Evolutionary conservation across 75 land plant species (phyloP), one percentile per base, ranked within the genome.

Genomic region (Picea sitchensis): DNA sequence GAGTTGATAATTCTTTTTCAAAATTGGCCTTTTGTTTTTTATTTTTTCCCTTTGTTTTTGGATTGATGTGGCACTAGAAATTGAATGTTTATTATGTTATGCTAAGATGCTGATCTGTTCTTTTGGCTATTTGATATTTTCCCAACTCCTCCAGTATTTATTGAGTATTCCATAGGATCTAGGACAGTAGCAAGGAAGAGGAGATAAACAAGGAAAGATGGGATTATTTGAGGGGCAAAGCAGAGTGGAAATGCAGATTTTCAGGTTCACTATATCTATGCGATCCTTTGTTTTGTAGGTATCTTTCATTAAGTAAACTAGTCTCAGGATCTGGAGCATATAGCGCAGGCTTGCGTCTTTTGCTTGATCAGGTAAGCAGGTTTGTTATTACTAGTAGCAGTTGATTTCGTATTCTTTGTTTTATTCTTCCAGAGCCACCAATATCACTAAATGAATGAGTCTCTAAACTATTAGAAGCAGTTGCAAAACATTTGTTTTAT

Each of bases 311-410:
- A 80, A 94, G 91, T 81, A 89, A 88, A 80, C 61, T 92, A 77
- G 86, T 96, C 9, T 90, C 88, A 17, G 23, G 84, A 31, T 68
- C 83, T 58, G 99, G 99, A 76, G 88, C 86, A 34, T 69, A 88
- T 12, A 95, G 89, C 77, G 92, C 93, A 64, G 82, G 89, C 58
- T 12, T 92, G 56, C 92, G 95, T 32, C 98, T 96, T 86, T 59
- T 91, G 62, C 92, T 95, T 80, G 99, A 96, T 81, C 98, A 96
- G 98, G 99, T 96, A 56, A 31, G 38, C n/a, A 56, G 36, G 15
- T 18, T 58, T 59, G 54, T 69, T 57, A 63, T 13, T 34, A 44
- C 20, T 80, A 20, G 8, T 59, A 67, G 59, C 17, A 51, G 4
- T 59, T 61, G 54, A 21, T 7, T 47, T 59, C 3, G 11, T 21